phyloP scores from a whole-genome alignment of 2,329 filamentous ascomycete species.

The Leptographium lundbergii region DNA sequence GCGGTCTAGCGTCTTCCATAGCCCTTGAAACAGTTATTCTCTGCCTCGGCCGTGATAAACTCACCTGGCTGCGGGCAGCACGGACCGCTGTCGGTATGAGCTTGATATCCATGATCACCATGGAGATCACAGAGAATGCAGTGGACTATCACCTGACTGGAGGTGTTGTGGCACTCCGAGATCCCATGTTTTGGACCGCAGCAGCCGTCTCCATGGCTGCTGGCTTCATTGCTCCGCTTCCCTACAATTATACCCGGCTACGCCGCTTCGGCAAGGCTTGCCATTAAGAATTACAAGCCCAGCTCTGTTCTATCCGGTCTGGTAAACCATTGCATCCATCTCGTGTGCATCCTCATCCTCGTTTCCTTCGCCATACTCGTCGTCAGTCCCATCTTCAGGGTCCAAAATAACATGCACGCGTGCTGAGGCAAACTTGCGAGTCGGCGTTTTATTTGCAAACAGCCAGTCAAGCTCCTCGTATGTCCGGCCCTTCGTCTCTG shows the following conservation, averaged over 20 bases:
- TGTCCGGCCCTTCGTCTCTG: slow-evolving; percentile 34
- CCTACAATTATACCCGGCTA: slow-evolving; percentile 39
- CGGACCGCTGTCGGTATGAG: slow-evolving; percentile 46
- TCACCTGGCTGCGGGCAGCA: slow-evolving; percentile 32
- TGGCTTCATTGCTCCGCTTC: slow-evolving; percentile 35
- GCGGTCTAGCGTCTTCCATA: slow-evolving; percentile 37
- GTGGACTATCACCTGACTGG: slow-evolving; percentile 44
- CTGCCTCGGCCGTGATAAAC: slow-evolving; percentile 30
- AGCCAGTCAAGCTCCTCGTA: slow-evolving; percentile 43
- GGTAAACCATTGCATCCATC: not conserved
- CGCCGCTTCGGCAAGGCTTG: slow-evolving; percentile 35
- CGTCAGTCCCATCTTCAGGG: not conserved
- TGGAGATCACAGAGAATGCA: slow-evolving; percentile 41
- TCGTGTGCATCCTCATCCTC: slow-evolving; percentile 1
- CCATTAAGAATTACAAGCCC: slow-evolving; percentile 23
- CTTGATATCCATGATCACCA: slow-evolving; percentile 44
- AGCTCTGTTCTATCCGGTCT: not conserved
- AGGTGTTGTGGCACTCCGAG: slow-evolving; percentile 31
- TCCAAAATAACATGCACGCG: not conserved
- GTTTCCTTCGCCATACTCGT: not conserved
- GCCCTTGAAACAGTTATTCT: slow-evolving; percentile 39
- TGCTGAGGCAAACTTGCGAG: slow-evolving; percentile 17
- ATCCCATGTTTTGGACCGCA: slow-evolving; percentile 38
- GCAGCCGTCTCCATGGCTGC: slow-evolving; percentile 30
- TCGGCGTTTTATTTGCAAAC: slow-evolving; percentile 32